Percentiles rank a stretch among this genome's conserved stretches.
phyloP scores from a whole-genome alignment of 2,329 filamentous ascomycete genomes.

The Aspergillus fructus region DNA sequence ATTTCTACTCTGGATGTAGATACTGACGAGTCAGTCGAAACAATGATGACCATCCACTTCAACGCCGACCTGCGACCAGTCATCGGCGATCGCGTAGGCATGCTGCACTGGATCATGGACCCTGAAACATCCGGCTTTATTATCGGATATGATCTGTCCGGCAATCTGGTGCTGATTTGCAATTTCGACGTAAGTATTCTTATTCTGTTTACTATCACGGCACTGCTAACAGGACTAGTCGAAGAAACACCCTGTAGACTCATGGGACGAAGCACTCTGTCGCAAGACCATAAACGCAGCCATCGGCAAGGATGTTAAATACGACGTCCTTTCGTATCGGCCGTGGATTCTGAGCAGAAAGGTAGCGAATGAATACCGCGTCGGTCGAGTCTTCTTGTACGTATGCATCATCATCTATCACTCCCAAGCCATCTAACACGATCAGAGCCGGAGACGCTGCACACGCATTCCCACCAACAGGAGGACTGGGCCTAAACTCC shows the following conservation, averaged over 20 bases:
- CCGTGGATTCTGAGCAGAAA: slow-evolving; percentile 46
- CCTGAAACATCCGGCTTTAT: slow-evolving; percentile 46
- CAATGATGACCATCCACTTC: slow-evolving; percentile 51
- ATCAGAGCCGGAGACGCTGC: slow-evolving; percentile 52
- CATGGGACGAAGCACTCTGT: slow-evolving; percentile 37
- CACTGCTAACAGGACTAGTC: slow-evolving; percentile 17
- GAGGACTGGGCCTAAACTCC: slow-evolving; percentile 56
- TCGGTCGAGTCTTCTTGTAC: slow-evolving; percentile 40
- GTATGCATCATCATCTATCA: too few relatives aligned
- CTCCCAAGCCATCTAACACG: not conserved
- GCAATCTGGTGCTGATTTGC: slow-evolving; percentile 46
- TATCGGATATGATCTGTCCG: slow-evolving; percentile 44
- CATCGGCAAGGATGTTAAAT: slow-evolving; percentile 26
- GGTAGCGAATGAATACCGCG: slow-evolving; percentile 39
- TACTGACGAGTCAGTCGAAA: slow-evolving; percentile 33
- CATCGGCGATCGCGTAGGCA: slow-evolving; percentile 39
- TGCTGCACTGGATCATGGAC: slow-evolving; percentile 49
- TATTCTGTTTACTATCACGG: not conserved
- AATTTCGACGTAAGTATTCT: slow-evolving; percentile 41
- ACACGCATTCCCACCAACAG: slow-evolving; percentile 54
- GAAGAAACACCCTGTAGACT: slow-evolving; percentile 34
- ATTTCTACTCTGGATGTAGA: too few relatives aligned
- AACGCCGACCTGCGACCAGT: slow-evolving; percentile 43
- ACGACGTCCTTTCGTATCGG: slow-evolving; percentile 42
- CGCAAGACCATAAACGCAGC: slow-evolving; percentile 33